Evolutionary conservation across 202 grass and related monocot genomes (phyloP), one percentile per base, ranked within the genome.

Genomic region (Miscanthus sacchariflorus): DNA sequence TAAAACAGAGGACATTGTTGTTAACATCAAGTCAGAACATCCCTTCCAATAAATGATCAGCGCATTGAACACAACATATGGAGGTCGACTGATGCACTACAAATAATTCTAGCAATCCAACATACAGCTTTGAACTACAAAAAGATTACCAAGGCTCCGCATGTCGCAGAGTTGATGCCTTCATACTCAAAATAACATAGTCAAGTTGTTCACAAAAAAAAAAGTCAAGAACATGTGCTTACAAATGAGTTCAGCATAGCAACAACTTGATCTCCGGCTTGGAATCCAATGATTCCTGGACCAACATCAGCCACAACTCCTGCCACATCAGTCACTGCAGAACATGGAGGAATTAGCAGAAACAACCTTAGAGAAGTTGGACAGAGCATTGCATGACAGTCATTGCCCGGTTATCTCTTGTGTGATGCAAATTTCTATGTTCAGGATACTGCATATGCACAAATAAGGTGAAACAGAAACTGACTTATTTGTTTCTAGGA

Each of bases 261-360:
- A 19, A 95, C 81, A 71, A 95, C 91, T 86, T 91, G 88, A 87
- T 95, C 93, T 66, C 93, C 93, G 33, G 70, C 45, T 18, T 79
- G 46, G 61, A 91, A 85, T 49, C 72, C 84, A n/a, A 76, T 67
- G 8, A 91, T 81, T 38, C 87, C 93, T 33, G 91, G 81, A 63
- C 93, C 89, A 72, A 95, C 81, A 35, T 69, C 79, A 85, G 83
- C 86, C 33, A 95, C 83, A 18, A 83, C 74, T 93, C 93, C 93
- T 30, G 89, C 87, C 58, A 88, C 83, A 67, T 91, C 89, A 83
- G 87, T 88, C 50, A 81, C 87, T 92, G 65, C 82, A 88, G 3
- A 10, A 49, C 5, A 48, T 58, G 44, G 4, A 70, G 0, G 19
- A 44, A 59, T 83, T 48, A 86, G 36, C 42, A 69, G 17, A 68